These are phyloP conservation scores for Cutaneotrichosporon mucoides DNA, from an alignment of 1,284 basidiomycete species.

Conservation along the genomic window DNA sequence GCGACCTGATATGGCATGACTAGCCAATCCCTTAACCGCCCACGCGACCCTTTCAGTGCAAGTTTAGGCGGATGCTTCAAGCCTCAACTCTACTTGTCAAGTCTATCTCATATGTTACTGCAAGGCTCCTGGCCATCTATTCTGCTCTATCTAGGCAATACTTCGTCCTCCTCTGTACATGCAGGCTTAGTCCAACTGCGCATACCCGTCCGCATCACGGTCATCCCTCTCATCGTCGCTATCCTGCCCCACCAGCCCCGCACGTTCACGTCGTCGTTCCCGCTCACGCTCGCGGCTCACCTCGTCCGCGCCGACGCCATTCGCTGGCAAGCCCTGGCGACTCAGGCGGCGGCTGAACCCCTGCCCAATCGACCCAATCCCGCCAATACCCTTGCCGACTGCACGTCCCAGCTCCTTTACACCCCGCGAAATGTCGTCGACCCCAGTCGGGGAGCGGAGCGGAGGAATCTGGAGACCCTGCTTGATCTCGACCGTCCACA, in stretches of 20 bases:
- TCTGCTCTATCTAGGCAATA: too few relatives aligned
- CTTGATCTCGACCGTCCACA: constrained; percentile 73
- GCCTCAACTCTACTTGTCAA: too few relatives aligned
- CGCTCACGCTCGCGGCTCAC: background rate
- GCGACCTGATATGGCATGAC: too few relatives aligned
- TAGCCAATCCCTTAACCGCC: too few relatives aligned
- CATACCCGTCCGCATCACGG: constrained; percentile 13
- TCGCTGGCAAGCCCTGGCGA: background rate
- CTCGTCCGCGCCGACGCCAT: background rate
- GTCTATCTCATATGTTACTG: too few relatives aligned
- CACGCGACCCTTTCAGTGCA: too few relatives aligned
- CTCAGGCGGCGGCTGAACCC: constrained; percentile 7
- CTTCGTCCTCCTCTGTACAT: too few relatives aligned
- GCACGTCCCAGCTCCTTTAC: constrained; percentile 17
- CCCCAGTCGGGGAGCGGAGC: constrained; percentile 23
- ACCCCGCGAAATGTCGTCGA: constrained; percentile 15
- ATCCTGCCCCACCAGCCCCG: background rate
- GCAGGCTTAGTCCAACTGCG: constrained; percentile 14
- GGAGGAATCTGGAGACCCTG: constrained; percentile 20
- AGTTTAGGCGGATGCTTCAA: too few relatives aligned
- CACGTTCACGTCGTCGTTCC: background rate
- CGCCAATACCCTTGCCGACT: background rate
- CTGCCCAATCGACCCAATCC: background rate
- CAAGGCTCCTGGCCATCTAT: too few relatives aligned
- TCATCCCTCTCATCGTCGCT: background rate